Percentiles rank a stretch among this genome's conserved stretches.
phyloP scores from a whole-genome alignment of 129 eudicot genomes.

The Flaveria ramosissima region DNA sequence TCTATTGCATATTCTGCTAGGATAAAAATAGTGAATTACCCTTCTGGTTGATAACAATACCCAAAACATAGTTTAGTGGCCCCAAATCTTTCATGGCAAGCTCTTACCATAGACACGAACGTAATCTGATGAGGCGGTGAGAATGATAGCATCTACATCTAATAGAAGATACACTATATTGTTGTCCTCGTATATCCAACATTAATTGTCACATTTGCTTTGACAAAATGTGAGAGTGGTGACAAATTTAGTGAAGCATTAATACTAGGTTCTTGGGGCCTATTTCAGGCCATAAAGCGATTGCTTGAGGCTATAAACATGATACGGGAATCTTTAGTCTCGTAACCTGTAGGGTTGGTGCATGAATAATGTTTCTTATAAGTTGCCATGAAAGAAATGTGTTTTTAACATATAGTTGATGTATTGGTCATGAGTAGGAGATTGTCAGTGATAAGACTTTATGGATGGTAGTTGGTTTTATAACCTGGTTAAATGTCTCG shows the following conservation, averaged over 20 bases:
- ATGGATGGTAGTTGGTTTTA: too few relatives aligned
- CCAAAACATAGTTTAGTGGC: neutral
- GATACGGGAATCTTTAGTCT: neutral
- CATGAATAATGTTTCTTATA: neutral
- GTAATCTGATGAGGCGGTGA: neutral
- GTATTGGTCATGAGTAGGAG: neutral
- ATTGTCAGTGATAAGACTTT: too few relatives aligned
- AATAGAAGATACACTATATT: neutral
- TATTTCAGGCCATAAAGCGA: neutral
- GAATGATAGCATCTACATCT: neutral
- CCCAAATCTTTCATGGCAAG: neutral
- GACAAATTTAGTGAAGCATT: neutral
- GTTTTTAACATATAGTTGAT: neutral
- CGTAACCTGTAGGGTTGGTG: neutral
- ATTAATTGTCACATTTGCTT: neutral
- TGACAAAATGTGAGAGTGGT: neutral
- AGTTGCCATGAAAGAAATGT: too few relatives aligned
- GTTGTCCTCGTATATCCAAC: neutral
- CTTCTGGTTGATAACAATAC: neutral
- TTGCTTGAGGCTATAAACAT: neutral
- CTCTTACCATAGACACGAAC: neutral
- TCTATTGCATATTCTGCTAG: neutral
- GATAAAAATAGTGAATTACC: neutral
- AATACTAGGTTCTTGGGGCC: neutral
- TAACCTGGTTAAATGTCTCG: too few relatives aligned